Conservation (phyloP, 306 rosid genomes). For the Glycine latifolia region DNA sequence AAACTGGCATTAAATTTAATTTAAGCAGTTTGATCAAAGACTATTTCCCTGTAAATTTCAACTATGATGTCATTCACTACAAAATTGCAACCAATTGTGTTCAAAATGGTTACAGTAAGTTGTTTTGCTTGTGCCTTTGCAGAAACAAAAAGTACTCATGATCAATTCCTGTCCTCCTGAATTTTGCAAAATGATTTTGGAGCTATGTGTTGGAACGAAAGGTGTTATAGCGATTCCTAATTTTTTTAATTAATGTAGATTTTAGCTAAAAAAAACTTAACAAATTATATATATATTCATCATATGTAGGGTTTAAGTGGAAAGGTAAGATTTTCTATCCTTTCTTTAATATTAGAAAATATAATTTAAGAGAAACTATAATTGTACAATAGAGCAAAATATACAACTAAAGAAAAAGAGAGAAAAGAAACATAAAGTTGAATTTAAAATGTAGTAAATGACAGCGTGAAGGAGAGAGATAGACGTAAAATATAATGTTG, state of each 20-base stretch:
- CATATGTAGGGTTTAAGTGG: conserved; percentile 71
- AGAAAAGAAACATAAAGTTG: too few species aligned
- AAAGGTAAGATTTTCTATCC: conserved; percentile 60
- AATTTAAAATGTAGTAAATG: too few species aligned
- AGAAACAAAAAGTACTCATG: conserved; percentile 85
- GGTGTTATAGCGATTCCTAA: conserved; percentile 52
- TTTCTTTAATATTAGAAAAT: not conserved
- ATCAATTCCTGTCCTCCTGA: conserved; percentile 82
- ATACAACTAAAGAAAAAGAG: too few species aligned
- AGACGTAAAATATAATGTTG: too few species aligned
- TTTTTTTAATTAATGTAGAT: conserved; percentile 7
- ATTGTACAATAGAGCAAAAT: too few species aligned
- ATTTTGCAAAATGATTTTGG: conserved; percentile 94
- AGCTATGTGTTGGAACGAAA: conserved; percentile 74
- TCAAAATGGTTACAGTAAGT: conserved; percentile 21
- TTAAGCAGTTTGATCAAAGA: not conserved
- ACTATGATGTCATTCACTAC: conserved; percentile 9
- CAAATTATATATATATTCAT: conserved; percentile 26
- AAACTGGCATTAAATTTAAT: conserved; percentile 14
- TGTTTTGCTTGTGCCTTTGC: conserved; percentile 56
- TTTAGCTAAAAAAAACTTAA: conserved; percentile 14
- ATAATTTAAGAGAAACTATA: too few species aligned
- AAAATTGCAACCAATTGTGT: conserved; percentile 14
- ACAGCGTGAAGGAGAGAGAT: too few species aligned
- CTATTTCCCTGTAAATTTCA: conserved; percentile 23